Base-by-base conservation (phyloP, 1,284 basidiomycete genomes). In the Tilletia caries region DNA sequence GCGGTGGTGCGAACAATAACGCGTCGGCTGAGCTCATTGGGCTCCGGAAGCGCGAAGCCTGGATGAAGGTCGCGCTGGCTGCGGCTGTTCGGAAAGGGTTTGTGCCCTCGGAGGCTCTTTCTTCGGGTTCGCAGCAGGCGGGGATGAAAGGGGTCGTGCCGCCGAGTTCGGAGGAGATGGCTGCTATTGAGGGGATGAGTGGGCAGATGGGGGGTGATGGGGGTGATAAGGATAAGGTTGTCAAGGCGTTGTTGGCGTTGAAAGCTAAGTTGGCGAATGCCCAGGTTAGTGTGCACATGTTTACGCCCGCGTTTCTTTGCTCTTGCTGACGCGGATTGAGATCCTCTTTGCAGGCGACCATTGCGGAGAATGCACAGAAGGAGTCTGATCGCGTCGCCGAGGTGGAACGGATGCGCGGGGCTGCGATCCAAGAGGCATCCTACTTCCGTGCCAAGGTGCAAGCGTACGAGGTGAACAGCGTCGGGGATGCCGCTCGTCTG, bases 391-490 rank as follows among this genome's bases (percentile, higher is more conserved):
- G 91, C 46, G 85, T 90, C 68, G 58, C 58, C 12, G 58, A 62
- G 32, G 32, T 62, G 18, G 58, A 62, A n/a, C 27, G 58, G 23
- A 66, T 41, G 32, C 91, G 91, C 73, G 85, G 87, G 3, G 90
- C 89, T 65, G 95, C 96, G 0, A 84, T 93, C 5, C 93, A 98
- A 83, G 96, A 99, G 84, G 92, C 95, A 1, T 92, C 95, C 1
- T 98, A 92, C 85, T 97, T 94, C 83, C 92, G 95, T 64, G 92
- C 95, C 64, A 98, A 98, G 85, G 86, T 96, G 13, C 87, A 89
- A 3, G 93, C 95, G 0, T 85, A 93, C 70, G 96, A 99, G 82
- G 85, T 88, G 0, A 87, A 88, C 66, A 88, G 89, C 23, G 86
- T 88, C 5, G 84, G 85, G 5, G 93, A 96, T 52, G 85, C 86